Evolutionary conservation across 1,284 basidiomycete species (phyloP).

Genomic region (Ganoderma sinense): DNA sequence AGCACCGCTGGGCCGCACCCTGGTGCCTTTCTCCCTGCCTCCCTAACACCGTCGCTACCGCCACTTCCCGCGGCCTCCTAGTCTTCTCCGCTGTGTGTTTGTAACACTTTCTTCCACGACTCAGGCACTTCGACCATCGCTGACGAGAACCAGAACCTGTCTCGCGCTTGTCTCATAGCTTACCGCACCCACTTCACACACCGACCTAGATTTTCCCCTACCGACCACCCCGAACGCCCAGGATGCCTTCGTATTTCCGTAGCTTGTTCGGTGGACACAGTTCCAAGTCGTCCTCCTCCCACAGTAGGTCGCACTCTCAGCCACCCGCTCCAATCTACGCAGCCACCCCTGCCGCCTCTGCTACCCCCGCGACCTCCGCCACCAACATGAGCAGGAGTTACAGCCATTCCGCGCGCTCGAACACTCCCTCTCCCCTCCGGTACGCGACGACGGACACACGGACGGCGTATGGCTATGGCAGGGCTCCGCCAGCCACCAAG

Average conservation of each 20-base stretch:
- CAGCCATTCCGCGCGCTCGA: conserved; percentile 41
- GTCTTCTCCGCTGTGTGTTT: conserved; percentile 26
- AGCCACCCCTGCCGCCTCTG: conserved; percentile 27
- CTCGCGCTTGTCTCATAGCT: neutral
- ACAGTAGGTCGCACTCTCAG: conserved; percentile 40
- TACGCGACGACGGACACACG: conserved; percentile 42
- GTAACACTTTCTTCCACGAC: conserved; percentile 9
- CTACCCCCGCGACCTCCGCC: conserved; percentile 12
- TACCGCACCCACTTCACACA: conserved; percentile 1
- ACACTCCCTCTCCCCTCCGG: conserved; percentile 46
- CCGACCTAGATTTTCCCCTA: conserved; percentile 6
- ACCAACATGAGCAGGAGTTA: conserved; percentile 38
- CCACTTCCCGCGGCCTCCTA: conserved; percentile 10
- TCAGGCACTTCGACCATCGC: conserved; percentile 1
- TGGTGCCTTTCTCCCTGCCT: conserved; percentile 16
- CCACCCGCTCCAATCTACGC: conserved; percentile 34
- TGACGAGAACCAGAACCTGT: neutral
- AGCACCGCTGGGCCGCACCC: conserved; percentile 19
- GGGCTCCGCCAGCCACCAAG: conserved; percentile 30
- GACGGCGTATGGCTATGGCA: conserved; percentile 40
- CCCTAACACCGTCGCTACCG: conserved; percentile 8
- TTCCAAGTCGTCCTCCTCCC: conserved; percentile 32
- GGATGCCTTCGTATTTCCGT: conserved; percentile 48
- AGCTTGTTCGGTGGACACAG: conserved; percentile 43
- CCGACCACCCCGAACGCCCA: conserved; percentile 18